A percentile compares a stretch with the other conserved stretches of the same genome.
Conservation (phyloP, 2,329 filamentous ascomycete species). For the Alternaria triticimaculans region DNA sequence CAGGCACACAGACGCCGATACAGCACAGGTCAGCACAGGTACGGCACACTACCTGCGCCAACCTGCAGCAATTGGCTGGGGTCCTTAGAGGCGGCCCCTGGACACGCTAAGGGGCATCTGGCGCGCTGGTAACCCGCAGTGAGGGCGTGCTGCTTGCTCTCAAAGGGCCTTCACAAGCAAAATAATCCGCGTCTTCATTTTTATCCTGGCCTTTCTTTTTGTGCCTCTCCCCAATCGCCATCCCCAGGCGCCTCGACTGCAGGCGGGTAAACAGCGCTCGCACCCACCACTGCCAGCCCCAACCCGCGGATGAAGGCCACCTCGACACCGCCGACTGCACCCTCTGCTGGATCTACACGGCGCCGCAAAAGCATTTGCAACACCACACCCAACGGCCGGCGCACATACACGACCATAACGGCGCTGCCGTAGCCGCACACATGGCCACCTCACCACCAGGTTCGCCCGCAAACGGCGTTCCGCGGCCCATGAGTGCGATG, state of each 20-base stretch:
- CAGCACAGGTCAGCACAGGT: neutral
- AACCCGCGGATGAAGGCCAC: slow-evolving; percentile 16
- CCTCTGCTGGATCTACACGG: slow-evolving; percentile 12
- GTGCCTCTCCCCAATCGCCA: neutral
- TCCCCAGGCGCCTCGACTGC: neutral
- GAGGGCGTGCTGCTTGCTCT: neutral
- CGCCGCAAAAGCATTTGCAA: slow-evolving; percentile 9
- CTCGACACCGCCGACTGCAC: slow-evolving; percentile 16
- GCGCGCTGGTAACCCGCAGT: slow-evolving; percentile 12
- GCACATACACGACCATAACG: slow-evolving; percentile 20
- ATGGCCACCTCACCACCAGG: slow-evolving; percentile 48
- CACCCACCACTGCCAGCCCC: neutral
- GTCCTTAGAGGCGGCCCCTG: slow-evolving; percentile 10
- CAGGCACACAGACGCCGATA: slow-evolving; percentile 2
- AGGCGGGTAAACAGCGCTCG: neutral
- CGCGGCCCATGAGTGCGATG: slow-evolving; percentile 76
- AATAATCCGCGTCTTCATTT: slow-evolving; percentile 14
- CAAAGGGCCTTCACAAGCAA: slow-evolving; percentile 11
- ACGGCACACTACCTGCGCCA: slow-evolving; percentile 1
- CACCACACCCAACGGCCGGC: slow-evolving; percentile 14
- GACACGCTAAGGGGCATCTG: slow-evolving; percentile 18
- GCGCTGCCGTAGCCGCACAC: slow-evolving; percentile 34
- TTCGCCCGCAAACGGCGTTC: slow-evolving; percentile 59
- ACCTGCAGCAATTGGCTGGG: slow-evolving; percentile 11
- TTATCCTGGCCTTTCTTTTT: slow-evolving; percentile 1